Base-by-base conservation (phyloP, 164 flowering plant species). In the Piper longum region DNA sequence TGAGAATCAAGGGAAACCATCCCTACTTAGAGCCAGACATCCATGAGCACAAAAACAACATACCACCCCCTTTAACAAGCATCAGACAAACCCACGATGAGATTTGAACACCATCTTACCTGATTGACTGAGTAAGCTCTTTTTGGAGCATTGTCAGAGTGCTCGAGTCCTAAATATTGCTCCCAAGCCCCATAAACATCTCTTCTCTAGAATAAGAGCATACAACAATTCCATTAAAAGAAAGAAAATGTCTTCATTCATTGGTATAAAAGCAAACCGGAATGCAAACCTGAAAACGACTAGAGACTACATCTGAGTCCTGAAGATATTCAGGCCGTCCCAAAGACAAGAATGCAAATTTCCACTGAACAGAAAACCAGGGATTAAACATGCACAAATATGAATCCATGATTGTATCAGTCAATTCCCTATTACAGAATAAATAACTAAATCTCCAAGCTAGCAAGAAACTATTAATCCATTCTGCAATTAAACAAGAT, bases 111-210 rank as follows among this genome's bases (percentile, higher is more conserved):
- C 14, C 8, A 44, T 5, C 52, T 48, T 48, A 86, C 98, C 91
- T 86, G 98, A 73, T 86, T 89, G 62, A 79, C 84, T 19, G 89
- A 64, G 74, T 85, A 89, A 51, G 96, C 71, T 71, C 97, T 78
- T 77, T 89, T 89, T 16, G 97, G 98, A 77, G 95, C 79, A 69
- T 77, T 84, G 69, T 89, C 98, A 56, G 91, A 73, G 69, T 92
- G 98, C 74, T 92, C 98, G 80, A 92, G 76, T 18, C 96, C 98
- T 66, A 92, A 85, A 72, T 92, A 92, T 62, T 92, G 98, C 76
- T 92, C 96, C 98, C 98, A 92, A 64, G 96, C 93, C 55, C 97
- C 97, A 81, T 92, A 88, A 51, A 88, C 95, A 77, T 92, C 97
- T 80, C 89, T 81, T 74, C 89, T 83, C 97, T 92, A 80, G 43